Conservation (phyloP, 148 eudicot genomes). For the Bassia scoparia region DNA sequence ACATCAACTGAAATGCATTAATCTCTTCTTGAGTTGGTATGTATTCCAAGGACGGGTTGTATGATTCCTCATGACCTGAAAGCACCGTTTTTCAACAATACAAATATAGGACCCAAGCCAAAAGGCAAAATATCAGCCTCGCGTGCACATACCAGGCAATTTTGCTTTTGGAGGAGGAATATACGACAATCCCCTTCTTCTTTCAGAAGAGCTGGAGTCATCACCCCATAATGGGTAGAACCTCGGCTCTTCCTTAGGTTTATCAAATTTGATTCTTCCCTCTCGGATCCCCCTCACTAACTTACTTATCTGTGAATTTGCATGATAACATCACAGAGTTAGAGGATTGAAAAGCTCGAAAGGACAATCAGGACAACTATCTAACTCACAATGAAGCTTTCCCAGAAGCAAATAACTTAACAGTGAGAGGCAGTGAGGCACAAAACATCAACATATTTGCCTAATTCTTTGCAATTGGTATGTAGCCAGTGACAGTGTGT, state of each 20-base stretch:
- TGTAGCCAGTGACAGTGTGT: not conserved
- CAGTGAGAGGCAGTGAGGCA: not conserved
- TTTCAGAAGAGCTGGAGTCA: conserved; percentile 56
- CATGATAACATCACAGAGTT: not conserved
- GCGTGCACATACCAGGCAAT: conserved; percentile 60
- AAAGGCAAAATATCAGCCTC: not conserved
- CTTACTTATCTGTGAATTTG: conserved; percentile 49
- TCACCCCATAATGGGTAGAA: conserved; percentile 73
- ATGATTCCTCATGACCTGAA: conserved; percentile 90
- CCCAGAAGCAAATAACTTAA: not conserved
- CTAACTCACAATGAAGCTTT: not conserved
- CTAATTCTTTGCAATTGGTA: not conserved
- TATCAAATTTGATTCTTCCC: conserved; percentile 77
- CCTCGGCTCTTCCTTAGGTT: conserved; percentile 70
- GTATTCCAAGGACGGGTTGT: conserved; percentile 82
- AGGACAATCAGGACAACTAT: not conserved
- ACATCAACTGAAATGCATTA: conserved; percentile 68
- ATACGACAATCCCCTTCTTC: conserved; percentile 66
- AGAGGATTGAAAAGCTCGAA: not conserved
- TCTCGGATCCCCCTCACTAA: conserved; percentile 72
- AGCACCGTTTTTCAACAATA: not conserved
- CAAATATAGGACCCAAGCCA: not conserved
- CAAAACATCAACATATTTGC: not conserved
- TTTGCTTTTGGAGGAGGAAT: conserved; percentile 92
- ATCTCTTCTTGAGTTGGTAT: conserved; percentile 95